Evolutionary conservation across 306 rosid genomes (phyloP).

Genomic region (Citrullus mucosospermus): DNA sequence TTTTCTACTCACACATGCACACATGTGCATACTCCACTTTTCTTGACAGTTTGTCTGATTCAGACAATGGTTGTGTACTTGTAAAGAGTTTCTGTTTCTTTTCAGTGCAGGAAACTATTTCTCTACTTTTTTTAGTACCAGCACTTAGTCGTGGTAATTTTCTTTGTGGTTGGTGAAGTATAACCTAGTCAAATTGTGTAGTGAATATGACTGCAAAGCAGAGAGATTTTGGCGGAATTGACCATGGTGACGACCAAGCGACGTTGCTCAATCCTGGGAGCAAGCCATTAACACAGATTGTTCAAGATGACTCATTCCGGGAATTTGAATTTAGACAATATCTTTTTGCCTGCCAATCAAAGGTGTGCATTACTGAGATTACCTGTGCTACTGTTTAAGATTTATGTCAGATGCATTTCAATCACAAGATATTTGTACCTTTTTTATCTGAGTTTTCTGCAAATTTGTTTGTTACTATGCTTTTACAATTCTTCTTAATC

Average conservation of each 20-base stretch:
- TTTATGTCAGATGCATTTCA: background rate
- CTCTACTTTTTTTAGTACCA: background rate
- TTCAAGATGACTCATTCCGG: conserved; percentile 92
- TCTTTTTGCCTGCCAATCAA: conserved; percentile 84
- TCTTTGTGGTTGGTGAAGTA: conserved; percentile 17
- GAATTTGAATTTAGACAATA: conserved; percentile 97
- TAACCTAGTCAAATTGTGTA: conserved; percentile 23
- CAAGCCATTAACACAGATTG: conserved; percentile 75
- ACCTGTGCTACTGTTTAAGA: background rate
- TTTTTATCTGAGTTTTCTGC: background rate
- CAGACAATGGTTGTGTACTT: background rate
- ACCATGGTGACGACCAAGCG: conserved; percentile 89
- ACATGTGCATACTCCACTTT: background rate
- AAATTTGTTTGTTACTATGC: background rate
- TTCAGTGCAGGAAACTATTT: background rate
- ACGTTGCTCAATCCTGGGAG: conserved; percentile 62
- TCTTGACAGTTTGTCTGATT: background rate
- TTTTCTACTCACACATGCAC: background rate
- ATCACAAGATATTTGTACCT: background rate
- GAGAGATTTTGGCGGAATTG: conserved; percentile 85
- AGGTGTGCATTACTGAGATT: conserved; percentile 42
- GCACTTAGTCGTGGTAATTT: background rate
- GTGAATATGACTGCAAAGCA: conserved; percentile 62
- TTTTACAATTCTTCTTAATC: background rate
- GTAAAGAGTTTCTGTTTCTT: background rate